Conservation (phyloP, 2,329 filamentous ascomycete genomes). For the Beauveria rudraprayagi region DNA sequence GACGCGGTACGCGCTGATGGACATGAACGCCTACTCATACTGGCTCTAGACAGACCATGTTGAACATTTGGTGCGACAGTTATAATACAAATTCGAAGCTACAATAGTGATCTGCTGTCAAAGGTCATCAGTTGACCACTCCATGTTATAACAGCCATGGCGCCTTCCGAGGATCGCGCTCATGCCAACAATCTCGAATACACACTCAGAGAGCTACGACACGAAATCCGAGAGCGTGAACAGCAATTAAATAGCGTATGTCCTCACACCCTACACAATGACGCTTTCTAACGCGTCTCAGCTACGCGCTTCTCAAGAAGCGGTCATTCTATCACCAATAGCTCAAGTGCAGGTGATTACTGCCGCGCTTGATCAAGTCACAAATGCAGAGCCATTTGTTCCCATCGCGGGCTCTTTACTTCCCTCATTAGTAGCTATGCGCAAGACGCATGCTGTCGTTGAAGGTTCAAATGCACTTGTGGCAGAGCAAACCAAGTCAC, state of each 20-base stretch:
- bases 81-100: neutral
- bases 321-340: slow-evolving; percentile 20
- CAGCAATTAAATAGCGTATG: slow-evolving; percentile 38
- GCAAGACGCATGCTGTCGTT: slow-evolving; percentile 57
- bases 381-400: slow-evolving; percentile 54
- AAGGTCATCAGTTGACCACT: neutral
- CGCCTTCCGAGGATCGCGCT: slow-evolving; percentile 20
- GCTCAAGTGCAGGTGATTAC: slow-evolving; percentile 41
- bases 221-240: slow-evolving; percentile 46
- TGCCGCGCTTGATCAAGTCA: slow-evolving; percentile 57
- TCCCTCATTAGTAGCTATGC: slow-evolving; percentile 63
- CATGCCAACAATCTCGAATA: slow-evolving; percentile 50
- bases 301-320: slow-evolving; percentile 3
- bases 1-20: neutral
- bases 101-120: neutral
- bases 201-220: slow-evolving; percentile 60
- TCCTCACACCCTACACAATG: neutral
- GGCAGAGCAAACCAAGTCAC: slow-evolving; percentile 31
- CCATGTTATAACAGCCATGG: neutral
- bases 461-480: slow-evolving; percentile 56
- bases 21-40: neutral
- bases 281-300: neutral
- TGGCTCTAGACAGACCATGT: neutral
- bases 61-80: neutral
- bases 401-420: slow-evolving; percentile 60